phyloP scores from a whole-genome alignment of 2,329 filamentous ascomycete species.

The Xylaria sp. region DNA sequence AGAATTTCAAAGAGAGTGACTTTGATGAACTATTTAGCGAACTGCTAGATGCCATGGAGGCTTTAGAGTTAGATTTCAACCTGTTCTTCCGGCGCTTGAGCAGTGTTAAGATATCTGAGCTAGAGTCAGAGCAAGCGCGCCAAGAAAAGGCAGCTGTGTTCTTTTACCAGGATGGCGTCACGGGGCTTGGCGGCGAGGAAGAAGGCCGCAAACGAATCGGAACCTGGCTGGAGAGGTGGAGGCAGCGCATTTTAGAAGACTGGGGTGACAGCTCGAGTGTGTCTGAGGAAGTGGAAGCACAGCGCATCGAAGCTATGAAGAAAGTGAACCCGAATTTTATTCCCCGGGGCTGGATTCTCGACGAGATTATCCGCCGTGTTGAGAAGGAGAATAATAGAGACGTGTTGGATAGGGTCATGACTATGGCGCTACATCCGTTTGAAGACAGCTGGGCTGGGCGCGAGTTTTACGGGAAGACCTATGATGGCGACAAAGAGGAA shows the following conservation, averaged over 20 bases:
- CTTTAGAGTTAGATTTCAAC: slow-evolving; percentile 88
- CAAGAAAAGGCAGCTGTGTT: slow-evolving; percentile 75
- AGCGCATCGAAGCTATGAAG: slow-evolving; percentile 80
- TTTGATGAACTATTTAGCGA: slow-evolving; percentile 86
- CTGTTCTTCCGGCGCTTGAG: slow-evolving; percentile 89
- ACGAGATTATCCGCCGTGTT: slow-evolving; percentile 90
- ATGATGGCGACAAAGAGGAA: slow-evolving; percentile 72
- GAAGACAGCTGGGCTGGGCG: slow-evolving; percentile 76
- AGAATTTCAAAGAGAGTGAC: slow-evolving; percentile 73
- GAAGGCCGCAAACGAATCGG: slow-evolving; percentile 74
- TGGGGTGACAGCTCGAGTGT: slow-evolving; percentile 64
- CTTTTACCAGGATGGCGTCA: slow-evolving; percentile 79
- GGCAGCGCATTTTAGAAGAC: slow-evolving; percentile 75
- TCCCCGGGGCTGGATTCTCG: slow-evolving; percentile 89
- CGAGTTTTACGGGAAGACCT: slow-evolving; percentile 58
- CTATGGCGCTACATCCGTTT: slow-evolving; percentile 86
- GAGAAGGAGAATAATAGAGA: slow-evolving; percentile 85
- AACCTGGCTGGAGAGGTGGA: slow-evolving; percentile 86
- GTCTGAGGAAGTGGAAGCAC: slow-evolving; percentile 61
- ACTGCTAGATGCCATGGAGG: slow-evolving; percentile 82
- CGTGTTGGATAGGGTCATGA: slow-evolving; percentile 80
- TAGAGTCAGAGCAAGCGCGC: slow-evolving; percentile 72
- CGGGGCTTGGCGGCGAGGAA: slow-evolving; percentile 67
- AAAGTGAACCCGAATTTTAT: slow-evolving; percentile 92
- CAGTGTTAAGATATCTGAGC: slow-evolving; percentile 66